phyloP scores from a whole-genome alignment of 768 basidiomycete species.

The Boletellus ananas region DNA sequence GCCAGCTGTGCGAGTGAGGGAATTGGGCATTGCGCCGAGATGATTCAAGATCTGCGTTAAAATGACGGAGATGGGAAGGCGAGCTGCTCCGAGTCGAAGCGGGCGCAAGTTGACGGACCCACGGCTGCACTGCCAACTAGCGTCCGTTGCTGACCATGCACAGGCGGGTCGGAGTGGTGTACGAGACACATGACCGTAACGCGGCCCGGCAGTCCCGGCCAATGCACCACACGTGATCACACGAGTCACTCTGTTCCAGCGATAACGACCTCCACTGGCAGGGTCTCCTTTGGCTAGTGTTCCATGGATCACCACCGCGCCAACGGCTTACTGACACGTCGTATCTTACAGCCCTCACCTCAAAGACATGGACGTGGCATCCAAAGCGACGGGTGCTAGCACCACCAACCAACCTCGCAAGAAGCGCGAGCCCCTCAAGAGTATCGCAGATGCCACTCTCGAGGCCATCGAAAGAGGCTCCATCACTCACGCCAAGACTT shows the following conservation, averaged over 20 bases:
- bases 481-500: conserved; percentile 28
- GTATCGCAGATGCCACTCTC: conserved; percentile 52
- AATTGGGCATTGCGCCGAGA: conserved; percentile 37
- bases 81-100: background rate
- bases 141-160: background rate
- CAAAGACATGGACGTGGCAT: conserved; percentile 1
- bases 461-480: conserved; percentile 45
- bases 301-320: too few relatives aligned
- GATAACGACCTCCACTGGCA: too few relatives aligned
- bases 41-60: background rate
- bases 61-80: background rate
- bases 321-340: background rate
- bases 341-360: background rate
- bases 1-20: conserved; percentile 60
- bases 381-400: background rate
- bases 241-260: background rate
- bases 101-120: background rate
- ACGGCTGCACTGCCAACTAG: background rate
- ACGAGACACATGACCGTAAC: too few relatives aligned
- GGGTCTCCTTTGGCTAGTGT: too few relatives aligned
- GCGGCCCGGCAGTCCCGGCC: background rate
- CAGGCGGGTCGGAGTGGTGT: background rate
- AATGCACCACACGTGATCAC: background rate
- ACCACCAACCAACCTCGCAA: background rate
- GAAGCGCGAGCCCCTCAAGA: conserved; percentile 21